Conservation (phyloP, 345 rosid species). For the Arabidopsis thaliana region DNA sequence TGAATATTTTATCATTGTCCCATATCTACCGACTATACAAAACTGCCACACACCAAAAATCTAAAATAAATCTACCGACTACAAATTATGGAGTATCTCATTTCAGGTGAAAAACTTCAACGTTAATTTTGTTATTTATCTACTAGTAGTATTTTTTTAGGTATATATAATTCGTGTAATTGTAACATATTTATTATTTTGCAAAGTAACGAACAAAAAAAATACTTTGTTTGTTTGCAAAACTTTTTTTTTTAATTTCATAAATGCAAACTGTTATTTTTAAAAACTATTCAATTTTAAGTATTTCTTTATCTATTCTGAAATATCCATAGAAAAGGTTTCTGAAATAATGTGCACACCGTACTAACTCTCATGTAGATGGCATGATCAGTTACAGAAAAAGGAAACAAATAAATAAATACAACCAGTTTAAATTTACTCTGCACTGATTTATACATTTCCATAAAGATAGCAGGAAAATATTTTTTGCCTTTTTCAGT, state of each 20-base stretch:
- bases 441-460: neutral
- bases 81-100: neutral
- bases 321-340: neutral
- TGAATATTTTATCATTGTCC: neutral
- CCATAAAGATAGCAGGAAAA: neutral
- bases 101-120: neutral
- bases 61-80: neutral
- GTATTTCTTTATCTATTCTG: neutral
- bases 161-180: neutral
- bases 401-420: neutral
- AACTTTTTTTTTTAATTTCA: neutral
- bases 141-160: no score
- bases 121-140: no score
- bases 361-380: neutral
- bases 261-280: neutral
- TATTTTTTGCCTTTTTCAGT: neutral
- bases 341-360: neutral
- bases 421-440: neutral
- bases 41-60: neutral
- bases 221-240: no score
- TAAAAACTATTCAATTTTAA: neutral
- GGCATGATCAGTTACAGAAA: neutral
- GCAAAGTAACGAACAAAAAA: no score
- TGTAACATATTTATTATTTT: no score
- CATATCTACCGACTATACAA: constrained; percentile 36